Base-by-base conservation (phyloP, 768 basidiomycete species). In the Phylloporus rhodoxanthus region DNA sequence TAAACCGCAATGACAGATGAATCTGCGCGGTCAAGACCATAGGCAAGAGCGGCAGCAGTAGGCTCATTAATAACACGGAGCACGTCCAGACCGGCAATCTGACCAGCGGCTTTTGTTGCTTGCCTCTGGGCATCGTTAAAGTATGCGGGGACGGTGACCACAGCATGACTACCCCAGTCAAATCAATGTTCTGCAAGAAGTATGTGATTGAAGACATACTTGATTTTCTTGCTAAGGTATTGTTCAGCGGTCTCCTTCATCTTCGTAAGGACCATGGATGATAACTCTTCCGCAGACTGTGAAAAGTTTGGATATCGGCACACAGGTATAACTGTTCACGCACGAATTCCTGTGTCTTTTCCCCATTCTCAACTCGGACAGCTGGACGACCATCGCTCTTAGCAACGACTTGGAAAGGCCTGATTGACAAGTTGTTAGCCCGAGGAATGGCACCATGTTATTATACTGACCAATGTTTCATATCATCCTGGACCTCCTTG, bases 71-170 rank as follows among this genome's bases (percentile, higher is more conserved):
- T 97, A 52, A 98, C 94, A 61, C 95, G 92, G 41, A 97, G 85
- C 39, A 98, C 96, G 17, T 98, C 91, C 15, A 98, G 81, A 64
- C 96, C 96, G 17, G 96, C 94, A 59, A 98, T 97, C 67, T 91
- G 86, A 64, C 96, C 96, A 46, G 96, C 93, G 53, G 97, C 85
- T 73, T 97, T 96, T 37, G 96, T 99, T 4, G 96, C 96, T 75
- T 98, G 95, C 52, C 96, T 86, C 70, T 99, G 96, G 17, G 96
- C 94, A 66, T 99, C 96, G 68, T 99, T 99, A 82, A 98, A 99
- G 75, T 97, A 97, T 0, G 95, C 94, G 1, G 95, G 96, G 26
- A 97, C 95, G 13, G 94, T 97, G 62, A 98, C 75, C 60, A 98
- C 94, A 23, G 87, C 87, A 47, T 90, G 83, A 60, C 86, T 89